Conservation (phyloP, 2,329 filamentous ascomycete species). For the Diaporthe sp. region DNA sequence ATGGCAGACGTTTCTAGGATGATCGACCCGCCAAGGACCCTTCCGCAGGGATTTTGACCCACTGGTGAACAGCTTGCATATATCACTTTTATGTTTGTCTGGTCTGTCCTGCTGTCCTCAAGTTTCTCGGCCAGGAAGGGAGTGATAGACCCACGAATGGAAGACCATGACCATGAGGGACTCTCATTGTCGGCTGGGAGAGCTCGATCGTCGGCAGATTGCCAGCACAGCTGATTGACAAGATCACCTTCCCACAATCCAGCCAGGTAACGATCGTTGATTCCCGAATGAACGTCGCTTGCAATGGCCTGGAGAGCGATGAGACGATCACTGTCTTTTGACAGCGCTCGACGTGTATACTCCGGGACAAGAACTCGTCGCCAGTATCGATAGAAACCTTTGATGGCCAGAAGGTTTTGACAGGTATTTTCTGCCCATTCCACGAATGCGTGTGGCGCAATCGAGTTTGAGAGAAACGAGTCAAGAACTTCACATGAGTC, state of each 20-base stretch:
- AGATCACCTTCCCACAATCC: background rate
- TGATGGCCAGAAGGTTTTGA: background rate
- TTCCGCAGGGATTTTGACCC: background rate
- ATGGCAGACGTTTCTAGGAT: background rate
- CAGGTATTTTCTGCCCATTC: too few species aligned
- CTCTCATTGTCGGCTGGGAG: background rate
- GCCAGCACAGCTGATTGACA: background rate
- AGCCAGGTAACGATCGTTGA: background rate
- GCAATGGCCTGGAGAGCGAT: background rate
- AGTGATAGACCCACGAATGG: background rate
- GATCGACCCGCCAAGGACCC: background rate
- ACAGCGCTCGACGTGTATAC: background rate
- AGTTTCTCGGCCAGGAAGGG: background rate
- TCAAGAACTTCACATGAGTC: too few species aligned
- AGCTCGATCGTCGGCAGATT: background rate
- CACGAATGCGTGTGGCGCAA: too few species aligned
- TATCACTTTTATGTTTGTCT: background rate
- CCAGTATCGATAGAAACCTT: background rate
- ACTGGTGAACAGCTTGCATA: background rate
- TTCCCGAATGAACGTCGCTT: background rate
- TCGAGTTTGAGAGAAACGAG: too few species aligned
- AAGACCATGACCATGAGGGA: constrained; percentile 1
- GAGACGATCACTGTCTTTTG: background rate
- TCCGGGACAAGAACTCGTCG: background rate
- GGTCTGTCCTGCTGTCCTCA: background rate